Percentiles rank a stretch among this genome's conserved stretches.
phyloP scores from a whole-genome alignment of 805 yeast species.

The Metschnikowia corniflorae region DNA sequence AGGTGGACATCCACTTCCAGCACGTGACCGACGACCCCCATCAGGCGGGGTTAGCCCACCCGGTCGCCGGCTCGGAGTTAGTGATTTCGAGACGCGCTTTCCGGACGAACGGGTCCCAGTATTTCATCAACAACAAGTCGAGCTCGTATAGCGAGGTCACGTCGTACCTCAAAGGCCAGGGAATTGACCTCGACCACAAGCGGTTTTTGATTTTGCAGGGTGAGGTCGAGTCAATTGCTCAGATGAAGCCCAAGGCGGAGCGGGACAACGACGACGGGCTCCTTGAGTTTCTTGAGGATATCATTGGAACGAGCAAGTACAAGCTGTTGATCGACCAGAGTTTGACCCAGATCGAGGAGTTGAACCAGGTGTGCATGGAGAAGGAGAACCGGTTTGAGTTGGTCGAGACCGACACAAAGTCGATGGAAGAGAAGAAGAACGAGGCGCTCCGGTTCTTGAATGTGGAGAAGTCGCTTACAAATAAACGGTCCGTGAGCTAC shows the following conservation, averaged over 20 bases:
- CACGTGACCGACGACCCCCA: constrained; percentile 60
- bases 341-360: constrained; percentile 56
- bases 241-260: constrained; percentile 97
- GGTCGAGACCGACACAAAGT: constrained; percentile 71
- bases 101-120: constrained; percentile 71
- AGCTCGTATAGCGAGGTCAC: constrained; percentile 82
- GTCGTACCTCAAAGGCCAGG: constrained; percentile 65
- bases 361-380: constrained; percentile 77
- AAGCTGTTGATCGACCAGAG: constrained; percentile 71
- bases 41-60: constrained; percentile 30
- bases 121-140: constrained; percentile 64
- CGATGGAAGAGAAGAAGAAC: constrained; percentile 61
- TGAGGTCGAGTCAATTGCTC: constrained; percentile 97
- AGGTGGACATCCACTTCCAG: constrained; percentile 86
- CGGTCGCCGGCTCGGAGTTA: constrained; percentile 54
- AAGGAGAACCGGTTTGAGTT: constrained; percentile 76
- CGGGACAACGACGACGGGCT: constrained; percentile 89
- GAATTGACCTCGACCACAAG: constrained; percentile 92
- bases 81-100: constrained; percentile 79
- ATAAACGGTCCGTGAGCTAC: constrained; percentile 50
- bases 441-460: constrained; percentile 65
- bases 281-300: constrained; percentile 91
- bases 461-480: constrained; percentile 57
- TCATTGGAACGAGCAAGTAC: constrained; percentile 89
- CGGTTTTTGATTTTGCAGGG: constrained; percentile 94